Base-by-base conservation (phyloP, 2,329 filamentous ascomycete species). In the Phaeosphaeriaceae sp. region DNA sequence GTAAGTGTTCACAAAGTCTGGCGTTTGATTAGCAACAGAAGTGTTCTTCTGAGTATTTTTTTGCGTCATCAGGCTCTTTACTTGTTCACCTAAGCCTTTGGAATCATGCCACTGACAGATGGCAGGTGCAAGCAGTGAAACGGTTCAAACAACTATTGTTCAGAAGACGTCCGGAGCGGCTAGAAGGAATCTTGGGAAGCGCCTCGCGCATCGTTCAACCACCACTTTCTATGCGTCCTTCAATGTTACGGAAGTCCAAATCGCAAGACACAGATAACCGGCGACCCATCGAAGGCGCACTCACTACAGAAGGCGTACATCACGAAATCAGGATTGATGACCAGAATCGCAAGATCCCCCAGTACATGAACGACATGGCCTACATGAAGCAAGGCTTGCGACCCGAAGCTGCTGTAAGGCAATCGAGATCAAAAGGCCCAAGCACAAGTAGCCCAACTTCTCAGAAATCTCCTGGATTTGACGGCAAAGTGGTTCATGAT, bases 81-180 rank as follows among this genome's bases (percentile, higher is more conserved):
- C 23, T 26, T 26, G 23, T 26, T 6, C 20, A n/a, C n/a, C n/a
- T n/a, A n/a, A n/a, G n/a, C n/a, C n/a, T n/a, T n/a, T n/a, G n/a
- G n/a, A n/a, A n/a, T n/a, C n/a, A n/a, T n/a, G n/a, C n/a, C n/a
- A 21, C 29, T 39, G 11, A 38, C 48, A 58, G 35, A 63, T 46
- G 9, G 21, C 21, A 91, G 87, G 89, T 97, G 80, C 94, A 90
- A 83, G 94, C 92, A 3, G 93, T 95, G 33, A 87, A 88, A 56
- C 89, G 88, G 49, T 97, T 97, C 79, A 97, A 95, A 71, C 78
- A 83, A 42, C 79, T 95, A 7, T 76, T 94, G 23, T 79, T 83
- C 55, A 77, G 79, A 48, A 81, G 80, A 52, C 78, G 81, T 61
- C 76, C 82, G 46, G 75, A 76, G 30, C 75, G 79, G 21, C 78